phyloP scores from a whole-genome alignment of 129 eudicot genomes.

The Centella asiatica region DNA sequence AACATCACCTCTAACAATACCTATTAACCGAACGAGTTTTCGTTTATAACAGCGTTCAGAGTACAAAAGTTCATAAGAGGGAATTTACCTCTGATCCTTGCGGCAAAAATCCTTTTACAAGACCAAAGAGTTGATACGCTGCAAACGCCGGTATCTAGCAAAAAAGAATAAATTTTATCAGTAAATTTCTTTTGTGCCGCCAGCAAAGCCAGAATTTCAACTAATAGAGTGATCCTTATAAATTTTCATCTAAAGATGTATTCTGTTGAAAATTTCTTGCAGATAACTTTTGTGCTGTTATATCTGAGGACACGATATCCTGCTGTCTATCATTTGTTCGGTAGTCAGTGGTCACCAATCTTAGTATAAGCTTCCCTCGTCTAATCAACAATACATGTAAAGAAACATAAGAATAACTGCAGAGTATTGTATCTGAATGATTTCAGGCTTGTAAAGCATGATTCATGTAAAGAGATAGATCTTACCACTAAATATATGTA shows the following conservation, averaged over 20 bases:
- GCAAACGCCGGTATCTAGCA: constrained; percentile 88
- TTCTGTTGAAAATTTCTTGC: too few relatives aligned
- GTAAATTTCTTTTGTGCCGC: not conserved
- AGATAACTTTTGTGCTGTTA: not conserved
- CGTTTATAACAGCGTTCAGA: too few relatives aligned
- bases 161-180: not conserved
- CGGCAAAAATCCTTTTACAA: constrained; percentile 71
- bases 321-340: too few relatives aligned
- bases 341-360: too few relatives aligned
- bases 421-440: not conserved
- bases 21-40: too few relatives aligned
- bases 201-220: not conserved
- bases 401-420: not conserved
- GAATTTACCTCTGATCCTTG: constrained; percentile 62
- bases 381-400: not conserved
- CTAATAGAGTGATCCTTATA: not conserved
- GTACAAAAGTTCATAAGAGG: not conserved
- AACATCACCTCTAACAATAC: not conserved
- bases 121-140: constrained; percentile 63
- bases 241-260: not conserved
- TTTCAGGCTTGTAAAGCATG: not conserved
- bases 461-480: constrained; percentile 8
- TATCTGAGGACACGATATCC: too few relatives aligned
- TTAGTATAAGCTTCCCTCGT: not conserved
- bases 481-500: constrained; percentile 87